Percentiles rank a stretch among this genome's conserved stretches.
phyloP scores from a whole-genome alignment of 2,329 filamentous ascomycete species.

The Zymoseptoria tritici region DNA sequence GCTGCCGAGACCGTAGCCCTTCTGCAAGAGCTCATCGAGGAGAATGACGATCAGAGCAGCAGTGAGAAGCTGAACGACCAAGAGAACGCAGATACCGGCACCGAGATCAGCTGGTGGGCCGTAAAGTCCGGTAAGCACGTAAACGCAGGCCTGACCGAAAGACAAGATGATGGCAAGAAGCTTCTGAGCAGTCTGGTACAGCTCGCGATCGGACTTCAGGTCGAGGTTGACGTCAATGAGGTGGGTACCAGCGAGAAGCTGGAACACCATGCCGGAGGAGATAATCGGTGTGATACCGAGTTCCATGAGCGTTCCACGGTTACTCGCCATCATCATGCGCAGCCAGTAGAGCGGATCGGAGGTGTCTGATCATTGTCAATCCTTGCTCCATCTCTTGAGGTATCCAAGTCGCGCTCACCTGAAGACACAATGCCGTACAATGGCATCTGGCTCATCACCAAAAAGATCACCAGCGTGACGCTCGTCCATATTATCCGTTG shows the following conservation, averaged over 20 bases:
- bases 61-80: conserved; percentile 95
- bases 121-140: conserved; percentile 96
- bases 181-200: conserved; percentile 99
- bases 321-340: conserved; percentile 99
- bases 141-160: conserved; percentile 94
- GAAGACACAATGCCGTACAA: conserved; percentile 97
- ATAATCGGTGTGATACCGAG: conserved; percentile 82
- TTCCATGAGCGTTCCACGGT: conserved; percentile 47
- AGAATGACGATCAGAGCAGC: conserved; percentile 98
- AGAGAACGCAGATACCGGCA: conserved; percentile 93
- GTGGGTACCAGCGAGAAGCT: conserved; percentile 97
- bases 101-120: conserved; percentile 94
- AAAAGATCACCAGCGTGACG: conserved; percentile 85
- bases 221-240: conserved; percentile 99
- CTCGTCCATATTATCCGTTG: conserved; percentile 56
- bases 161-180: conserved; percentile 94
- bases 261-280: conserved; percentile 99
- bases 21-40: conserved; percentile 96
- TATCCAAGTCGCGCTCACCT: conserved; percentile 22
- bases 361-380: conserved; percentile 44
- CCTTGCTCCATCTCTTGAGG: conserved; percentile 6
- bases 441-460: conserved; percentile 99
- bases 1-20: conserved; percentile 96
- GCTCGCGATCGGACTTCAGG: conserved; percentile 98
- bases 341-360: conserved; percentile 99